Evolutionary conservation across 75 land plant species (phyloP), one percentile per base, ranked within the genome.

Genomic region (Pseudotsuga menziesii): DNA sequence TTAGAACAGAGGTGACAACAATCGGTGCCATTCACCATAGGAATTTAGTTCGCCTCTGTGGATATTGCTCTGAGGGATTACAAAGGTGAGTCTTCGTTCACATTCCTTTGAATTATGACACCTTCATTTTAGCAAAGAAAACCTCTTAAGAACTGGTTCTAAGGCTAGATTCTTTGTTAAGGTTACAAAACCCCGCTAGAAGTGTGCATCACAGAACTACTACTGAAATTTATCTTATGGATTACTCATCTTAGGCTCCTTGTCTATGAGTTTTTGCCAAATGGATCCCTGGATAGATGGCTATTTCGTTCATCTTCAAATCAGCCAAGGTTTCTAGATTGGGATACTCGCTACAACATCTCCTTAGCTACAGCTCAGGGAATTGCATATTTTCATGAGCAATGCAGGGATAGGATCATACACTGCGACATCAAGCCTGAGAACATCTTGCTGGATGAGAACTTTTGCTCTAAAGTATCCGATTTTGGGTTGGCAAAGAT

Each of bases 371-470:
- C 88, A 5, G 97, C 97, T 17, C 82, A 83, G 54, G 97, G 90
- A 70, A 82, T 94, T 56, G 92, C 94, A 20, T 92, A 88, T 73
- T 80, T 92, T 74, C 94, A 94, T 57, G 90, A 87, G 75, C 88
- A 88, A 64, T 90, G 94, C 76, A 71, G 91, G 55, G 80, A 89
- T 36, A 78, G 83, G 60, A 88, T 94, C 72, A 89, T 94, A 26
- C 97, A 94, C 72, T 94, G 94, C 48, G 97, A 94, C 77, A 87
- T 94, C 44, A 94, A 94, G 82, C 97, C 97, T 3, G 91, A 89
- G 78, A 94, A 94, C 76, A 84, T 94, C 8, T 77, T 94, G 72
- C 73, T 94, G 52, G 91, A 90, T 78, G 85, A 85, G 22, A 77
- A 82, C 57, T 92, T 94, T 70, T 72, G 81, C 39, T 86, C 97